Base-by-base conservation (phyloP, 306 rosid species). In the Corylus avellana region DNA sequence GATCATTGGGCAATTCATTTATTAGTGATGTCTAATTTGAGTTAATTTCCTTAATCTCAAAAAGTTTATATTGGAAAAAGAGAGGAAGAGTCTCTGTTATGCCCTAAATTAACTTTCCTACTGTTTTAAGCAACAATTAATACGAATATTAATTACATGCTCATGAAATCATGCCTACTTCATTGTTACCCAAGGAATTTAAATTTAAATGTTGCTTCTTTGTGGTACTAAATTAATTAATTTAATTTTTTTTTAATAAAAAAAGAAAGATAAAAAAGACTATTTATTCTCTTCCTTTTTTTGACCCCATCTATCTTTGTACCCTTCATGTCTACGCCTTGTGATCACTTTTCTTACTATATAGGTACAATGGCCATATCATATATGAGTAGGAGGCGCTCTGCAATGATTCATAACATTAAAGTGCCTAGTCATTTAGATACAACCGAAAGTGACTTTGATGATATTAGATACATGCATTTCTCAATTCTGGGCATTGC, bases 301-400 rank as follows among this genome's bases (percentile, higher is more conserved):
- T 35, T 39, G 18, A 44, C 12, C 12, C n/a, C 42, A 37, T 35
- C 14, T 63, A 37, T 35, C 42, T 64, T 14, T 64, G 70, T 35
- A 35, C 20, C 5, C 70, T 35, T 64, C 70, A 16, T 64, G n/a
- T 32, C 11, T 17, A 64, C 70, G 70, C 14, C 47, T 56, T 56
- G 42, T 64, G 70, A 64, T 64, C 35, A 64, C 48, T 64, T 64
- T 64, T 37, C 68, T 7, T 37, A 6, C 27, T 18, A 18, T 16
- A 12, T 63, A 32, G 47, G 47, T 64, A 35, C 70, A 32, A 64
- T 64, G 32, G 70, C 70, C 70, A 64, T 29, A 64, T 64, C 70
- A 35, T 32, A 7, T 32, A 64, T 64, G 70, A 64, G 47, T 16
- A 1, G 48, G 70, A 14, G 70, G 70, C 32, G 14, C n/a, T 64